phyloP scores from a whole-genome alignment of 1,284 basidiomycete genomes.

The Blastosporella zonata region DNA sequence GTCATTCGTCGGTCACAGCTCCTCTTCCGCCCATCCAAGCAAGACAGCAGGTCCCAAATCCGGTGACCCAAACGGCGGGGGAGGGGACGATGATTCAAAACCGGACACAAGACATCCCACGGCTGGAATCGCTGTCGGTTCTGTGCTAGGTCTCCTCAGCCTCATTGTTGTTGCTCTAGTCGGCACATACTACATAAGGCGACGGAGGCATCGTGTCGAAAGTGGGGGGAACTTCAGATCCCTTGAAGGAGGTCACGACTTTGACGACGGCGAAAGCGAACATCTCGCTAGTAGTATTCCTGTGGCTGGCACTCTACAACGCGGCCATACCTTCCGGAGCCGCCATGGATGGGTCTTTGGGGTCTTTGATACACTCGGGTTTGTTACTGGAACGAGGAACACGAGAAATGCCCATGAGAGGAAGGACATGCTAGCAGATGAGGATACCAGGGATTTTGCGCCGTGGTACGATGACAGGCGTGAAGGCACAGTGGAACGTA shows the following conservation, averaged over 20 bases:
- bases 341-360: constrained; percentile 15
- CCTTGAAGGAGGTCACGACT: constrained; percentile 33
- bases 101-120: constrained; percentile 30
- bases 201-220: constrained; percentile 8
- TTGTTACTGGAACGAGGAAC: constrained; percentile 25
- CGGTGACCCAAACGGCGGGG: constrained; percentile 18
- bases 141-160: constrained; percentile 51
- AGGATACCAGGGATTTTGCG: constrained; percentile 59
- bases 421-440: constrained; percentile 74
- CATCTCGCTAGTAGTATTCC: constrained; percentile 26
- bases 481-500: constrained; percentile 39
- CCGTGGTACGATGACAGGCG: constrained; percentile 32
- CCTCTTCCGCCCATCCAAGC: constrained; percentile 24
- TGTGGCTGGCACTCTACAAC: constrained; percentile 8
- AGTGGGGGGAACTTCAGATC: constrained; percentile 39
- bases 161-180: constrained; percentile 41
- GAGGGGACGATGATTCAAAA: constrained; percentile 19
- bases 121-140: constrained; percentile 53
- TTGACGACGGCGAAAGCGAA: constrained; percentile 34
- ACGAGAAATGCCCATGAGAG: constrained; percentile 32
- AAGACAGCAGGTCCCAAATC: constrained; percentile 20
- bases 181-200: constrained; percentile 41
- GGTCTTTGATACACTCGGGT: constrained; percentile 11
- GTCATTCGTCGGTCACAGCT: constrained; percentile 10
- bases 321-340: constrained; percentile 1